Percentiles rank a stretch among this genome's conserved stretches.
Evolutionary conservation across 345 rosid genomes (phyloP).

Genomic region (Erucastrum elatum): DNA sequence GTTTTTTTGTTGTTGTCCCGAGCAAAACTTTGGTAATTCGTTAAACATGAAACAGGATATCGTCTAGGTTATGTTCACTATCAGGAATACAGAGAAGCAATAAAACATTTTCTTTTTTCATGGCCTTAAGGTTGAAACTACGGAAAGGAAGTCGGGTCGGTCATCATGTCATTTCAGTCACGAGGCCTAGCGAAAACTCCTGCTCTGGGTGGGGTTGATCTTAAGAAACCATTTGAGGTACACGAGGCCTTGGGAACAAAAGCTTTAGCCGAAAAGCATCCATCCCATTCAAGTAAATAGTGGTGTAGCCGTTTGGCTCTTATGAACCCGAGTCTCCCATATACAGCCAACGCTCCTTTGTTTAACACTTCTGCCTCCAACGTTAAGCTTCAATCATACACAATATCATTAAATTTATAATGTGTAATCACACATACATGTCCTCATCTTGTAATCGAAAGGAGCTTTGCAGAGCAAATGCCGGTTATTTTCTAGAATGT

Average conservation of each 20-base stretch:
- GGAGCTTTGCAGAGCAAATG: neutral
- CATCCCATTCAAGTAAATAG: slow-evolving; percentile 84
- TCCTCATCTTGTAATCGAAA: neutral
- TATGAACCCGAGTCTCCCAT: slow-evolving; percentile 93
- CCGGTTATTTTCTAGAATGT: neutral
- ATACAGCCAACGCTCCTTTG: slow-evolving; percentile 93
- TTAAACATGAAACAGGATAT: neutral
- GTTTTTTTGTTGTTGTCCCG: neutral
- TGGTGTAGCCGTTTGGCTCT: slow-evolving; percentile 88
- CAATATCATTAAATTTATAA: neutral
- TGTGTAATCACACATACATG: neutral
- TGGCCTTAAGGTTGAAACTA: slow-evolving; percentile 14
- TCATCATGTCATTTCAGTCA: slow-evolving; percentile 13
- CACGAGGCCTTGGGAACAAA: slow-evolving; percentile 56
- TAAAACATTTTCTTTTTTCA: slow-evolving; percentile 1
- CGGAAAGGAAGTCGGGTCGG: neutral
- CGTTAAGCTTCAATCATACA: slow-evolving; percentile 59
- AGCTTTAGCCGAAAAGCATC: slow-evolving; percentile 93
- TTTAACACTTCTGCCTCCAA: slow-evolving; percentile 97
- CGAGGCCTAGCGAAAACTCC: neutral
- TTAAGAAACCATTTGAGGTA: slow-evolving; percentile 20
- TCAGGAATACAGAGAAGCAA: slow-evolving; percentile 24
- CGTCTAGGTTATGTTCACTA: slow-evolving; percentile 19
- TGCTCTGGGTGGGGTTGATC: slow-evolving; percentile 13
- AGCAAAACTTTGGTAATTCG: too few relatives aligned